These are phyloP conservation scores for Leishmania braziliensis DNA, from an alignment of 208 protist genomes.

Conservation along the genomic window DNA sequence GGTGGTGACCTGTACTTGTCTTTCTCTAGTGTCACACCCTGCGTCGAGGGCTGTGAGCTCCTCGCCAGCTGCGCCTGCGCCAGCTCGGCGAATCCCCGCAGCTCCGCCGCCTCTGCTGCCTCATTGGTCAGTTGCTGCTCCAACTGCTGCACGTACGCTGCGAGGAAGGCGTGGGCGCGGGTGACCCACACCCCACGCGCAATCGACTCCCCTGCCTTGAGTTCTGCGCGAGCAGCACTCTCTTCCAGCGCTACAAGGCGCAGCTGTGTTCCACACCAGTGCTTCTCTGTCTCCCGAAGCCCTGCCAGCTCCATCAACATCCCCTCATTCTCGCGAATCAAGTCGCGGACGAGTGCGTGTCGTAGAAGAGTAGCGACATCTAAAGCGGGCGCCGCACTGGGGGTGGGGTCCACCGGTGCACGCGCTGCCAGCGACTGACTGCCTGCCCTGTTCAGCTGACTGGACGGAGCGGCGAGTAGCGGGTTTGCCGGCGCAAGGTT, in stretches of 20 bases:
- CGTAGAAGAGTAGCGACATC: conserved; percentile 1
- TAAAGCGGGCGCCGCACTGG: neutral
- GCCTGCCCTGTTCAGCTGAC: neutral
- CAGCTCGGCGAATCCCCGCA: conserved; percentile 50
- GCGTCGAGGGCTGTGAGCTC: neutral
- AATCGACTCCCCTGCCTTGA: conserved; percentile 26
- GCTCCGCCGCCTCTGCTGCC: conserved; percentile 26
- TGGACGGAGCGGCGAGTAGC: neutral
- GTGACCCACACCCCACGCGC: conserved; percentile 9
- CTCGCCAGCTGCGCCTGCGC: conserved; percentile 48
- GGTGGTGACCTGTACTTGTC: neutral
- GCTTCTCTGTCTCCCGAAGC: conserved; percentile 17
- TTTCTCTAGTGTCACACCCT: neutral
- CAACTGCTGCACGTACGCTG: conserved; percentile 3
- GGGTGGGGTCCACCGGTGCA: neutral
- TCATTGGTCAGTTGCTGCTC: conserved; percentile 28
- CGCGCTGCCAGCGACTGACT: neutral
- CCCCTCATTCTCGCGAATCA: conserved; percentile 56
- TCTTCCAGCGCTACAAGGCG: conserved; percentile 6
- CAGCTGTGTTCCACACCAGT: neutral
- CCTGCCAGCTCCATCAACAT: conserved; percentile 45
- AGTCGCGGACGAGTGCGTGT: conserved; percentile 46
- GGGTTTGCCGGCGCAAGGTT: neutral
- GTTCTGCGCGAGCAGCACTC: conserved; percentile 9
- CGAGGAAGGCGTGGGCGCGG: conserved; percentile 8